Percentiles rank a stretch among this genome's conserved stretches.
phyloP scores from a whole-genome alignment of 768 basidiomycete species.

The Agaricus subrufescens region DNA sequence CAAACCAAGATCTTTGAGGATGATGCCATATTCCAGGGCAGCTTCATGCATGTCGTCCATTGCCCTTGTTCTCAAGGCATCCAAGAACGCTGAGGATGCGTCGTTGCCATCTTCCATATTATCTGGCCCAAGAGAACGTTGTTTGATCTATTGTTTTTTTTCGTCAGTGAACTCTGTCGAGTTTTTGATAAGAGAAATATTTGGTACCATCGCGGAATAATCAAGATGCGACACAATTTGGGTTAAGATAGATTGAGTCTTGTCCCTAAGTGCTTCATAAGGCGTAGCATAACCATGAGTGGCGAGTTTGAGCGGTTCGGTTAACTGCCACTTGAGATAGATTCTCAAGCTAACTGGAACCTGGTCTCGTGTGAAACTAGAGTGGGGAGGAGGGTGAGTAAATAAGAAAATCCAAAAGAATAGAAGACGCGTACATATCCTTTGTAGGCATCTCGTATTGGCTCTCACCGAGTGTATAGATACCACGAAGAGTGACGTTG shows the following conservation, averaged over 20 bases:
- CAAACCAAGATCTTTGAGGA: conserved; percentile 73
- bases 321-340: conserved; percentile 72
- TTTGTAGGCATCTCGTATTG: conserved; percentile 87
- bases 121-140: conserved; percentile 73
- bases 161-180: background rate
- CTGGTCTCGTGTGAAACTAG: conserved; percentile 79
- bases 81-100: conserved; percentile 71
- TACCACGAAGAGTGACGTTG: conserved; percentile 72
- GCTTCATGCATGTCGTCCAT: conserved; percentile 86
- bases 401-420: background rate
- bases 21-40: conserved; percentile 79
- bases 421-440: conserved; percentile 55
- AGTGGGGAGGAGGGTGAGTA: background rate
- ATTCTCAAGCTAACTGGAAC: conserved; percentile 82
- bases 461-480: conserved; percentile 80
- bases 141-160: conserved; percentile 51
- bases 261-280: conserved; percentile 73
- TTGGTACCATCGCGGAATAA: conserved; percentile 40
- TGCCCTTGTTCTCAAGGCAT: conserved; percentile 74
- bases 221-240: conserved; percentile 79
- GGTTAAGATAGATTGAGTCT: conserved; percentile 82
- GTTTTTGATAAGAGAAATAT: background rate
- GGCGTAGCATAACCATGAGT: conserved; percentile 84
- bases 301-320: conserved; percentile 57
- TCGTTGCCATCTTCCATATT: conserved; percentile 68